Percentiles rank a stretch among this genome's conserved stretches.
Evolutionary conservation across 805 yeast species (phyloP).

Genomic region (Candida lessepsii): DNA sequence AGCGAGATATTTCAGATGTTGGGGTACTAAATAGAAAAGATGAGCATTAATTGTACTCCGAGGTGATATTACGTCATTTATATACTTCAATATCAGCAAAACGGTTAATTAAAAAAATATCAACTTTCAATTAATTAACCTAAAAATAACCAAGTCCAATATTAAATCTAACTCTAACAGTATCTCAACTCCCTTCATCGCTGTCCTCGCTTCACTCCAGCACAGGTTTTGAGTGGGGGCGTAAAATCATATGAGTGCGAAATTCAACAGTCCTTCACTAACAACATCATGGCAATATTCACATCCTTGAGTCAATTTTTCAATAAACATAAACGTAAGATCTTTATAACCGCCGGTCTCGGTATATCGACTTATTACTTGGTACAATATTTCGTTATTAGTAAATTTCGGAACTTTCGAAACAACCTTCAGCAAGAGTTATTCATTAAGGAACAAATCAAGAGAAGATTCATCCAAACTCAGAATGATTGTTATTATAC

Average conservation of each 20-base stretch:
- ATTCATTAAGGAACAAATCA: constrained; percentile 51
- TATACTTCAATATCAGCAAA: too few species aligned
- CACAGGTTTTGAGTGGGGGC: too few species aligned
- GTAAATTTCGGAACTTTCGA: constrained; percentile 39
- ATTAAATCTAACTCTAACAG: too few species aligned
- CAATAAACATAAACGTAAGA: constrained; percentile 39
- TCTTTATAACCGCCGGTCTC: constrained; percentile 32
- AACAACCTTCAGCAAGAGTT: constrained; percentile 40
- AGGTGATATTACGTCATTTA: too few species aligned
- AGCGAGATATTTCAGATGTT: too few species aligned
- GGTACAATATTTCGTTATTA: constrained; percentile 38
- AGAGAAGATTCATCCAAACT: constrained; percentile 83
- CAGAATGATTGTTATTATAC: constrained; percentile 88
- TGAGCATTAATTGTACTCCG: too few species aligned
- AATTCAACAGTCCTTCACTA: background rate
- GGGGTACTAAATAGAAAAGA: too few species aligned
- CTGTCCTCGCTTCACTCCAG: too few species aligned
- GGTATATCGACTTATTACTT: constrained; percentile 36
- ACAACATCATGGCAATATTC: constrained; percentile 36
- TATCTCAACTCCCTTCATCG: too few species aligned
- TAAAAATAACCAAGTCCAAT: too few species aligned
- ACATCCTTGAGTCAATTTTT: constrained; percentile 40
- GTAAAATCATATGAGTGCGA: constrained; percentile 3
- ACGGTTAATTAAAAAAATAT: too few species aligned
- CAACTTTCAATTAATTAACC: too few species aligned